A percentile compares a stretch with the other conserved stretches of the same genome.
Conservation (phyloP, 306 rosid genomes). For the Acacia crassicarpa region DNA sequence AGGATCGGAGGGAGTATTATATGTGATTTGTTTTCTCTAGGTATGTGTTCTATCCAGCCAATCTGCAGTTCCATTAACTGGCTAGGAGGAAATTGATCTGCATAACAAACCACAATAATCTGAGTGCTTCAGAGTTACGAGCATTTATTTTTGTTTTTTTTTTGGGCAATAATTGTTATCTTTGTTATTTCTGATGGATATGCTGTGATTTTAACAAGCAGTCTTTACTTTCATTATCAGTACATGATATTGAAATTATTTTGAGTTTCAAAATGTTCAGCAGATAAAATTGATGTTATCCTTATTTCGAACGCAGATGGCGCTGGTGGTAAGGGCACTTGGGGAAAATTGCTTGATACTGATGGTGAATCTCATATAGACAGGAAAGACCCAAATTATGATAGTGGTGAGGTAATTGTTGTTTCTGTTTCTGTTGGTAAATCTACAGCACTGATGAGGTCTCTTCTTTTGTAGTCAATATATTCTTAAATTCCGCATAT, state of each 20-base stretch:
- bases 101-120: neutral
- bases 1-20: neutral
- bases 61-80: neutral
- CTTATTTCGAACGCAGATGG: conserved; percentile 37
- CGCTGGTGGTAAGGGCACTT: conserved; percentile 53
- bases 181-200: neutral
- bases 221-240: neutral
- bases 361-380: conserved; percentile 41
- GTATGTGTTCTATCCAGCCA: neutral
- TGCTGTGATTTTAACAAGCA: neutral
- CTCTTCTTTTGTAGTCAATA: neutral
- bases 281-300: neutral
- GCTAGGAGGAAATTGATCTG: conserved; percentile 2
- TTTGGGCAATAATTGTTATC: neutral
- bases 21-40: neutral
- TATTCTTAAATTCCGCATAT: neutral
- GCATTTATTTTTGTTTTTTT: neutral
- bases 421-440: conserved; percentile 1
- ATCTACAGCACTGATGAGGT: neutral
- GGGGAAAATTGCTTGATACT: conserved; percentile 49
- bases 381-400: conserved; percentile 48
- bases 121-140: neutral
- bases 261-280: conserved; percentile 5
- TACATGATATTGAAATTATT: neutral
- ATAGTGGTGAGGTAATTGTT: conserved; percentile 44